Conservation (phyloP, 768 basidiomycete genomes). For the Brasilioporus rufonigricans region DNA sequence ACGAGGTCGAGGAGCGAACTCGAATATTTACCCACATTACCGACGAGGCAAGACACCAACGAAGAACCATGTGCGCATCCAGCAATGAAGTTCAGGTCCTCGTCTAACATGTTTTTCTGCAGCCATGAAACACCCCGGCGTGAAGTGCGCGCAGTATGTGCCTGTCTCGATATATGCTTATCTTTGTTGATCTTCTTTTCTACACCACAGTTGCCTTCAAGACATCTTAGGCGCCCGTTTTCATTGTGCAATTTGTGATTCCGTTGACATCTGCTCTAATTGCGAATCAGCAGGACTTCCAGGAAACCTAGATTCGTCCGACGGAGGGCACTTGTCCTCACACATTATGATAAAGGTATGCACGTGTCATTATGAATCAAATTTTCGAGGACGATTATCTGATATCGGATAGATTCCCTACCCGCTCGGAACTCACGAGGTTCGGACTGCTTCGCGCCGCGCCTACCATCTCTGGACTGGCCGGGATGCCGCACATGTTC, state of each 20-base stretch:
- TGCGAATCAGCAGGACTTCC: slow-evolving; percentile 86
- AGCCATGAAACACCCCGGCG: slow-evolving; percentile 79
- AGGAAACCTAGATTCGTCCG: slow-evolving; percentile 73
- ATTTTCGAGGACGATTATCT: not conserved
- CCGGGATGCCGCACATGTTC: slow-evolving; percentile 66
- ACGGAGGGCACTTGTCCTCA: slow-evolving; percentile 76
- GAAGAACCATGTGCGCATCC: slow-evolving; percentile 60
- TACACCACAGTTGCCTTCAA: slow-evolving; percentile 65
- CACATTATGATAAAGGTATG: slow-evolving; percentile 93
- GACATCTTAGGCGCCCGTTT: slow-evolving; percentile 92
- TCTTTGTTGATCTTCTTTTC: not conserved
- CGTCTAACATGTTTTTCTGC: slow-evolving; percentile 3
- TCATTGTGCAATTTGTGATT: slow-evolving; percentile 87
- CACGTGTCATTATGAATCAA: not conserved
- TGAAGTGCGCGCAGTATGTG: slow-evolving; percentile 84
- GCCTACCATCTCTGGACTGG: slow-evolving; percentile 77
- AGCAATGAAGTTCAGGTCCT: not conserved
- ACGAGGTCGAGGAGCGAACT: slow-evolving; percentile 40
- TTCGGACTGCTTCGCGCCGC: slow-evolving; percentile 70
- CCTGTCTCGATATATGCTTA: not conserved
- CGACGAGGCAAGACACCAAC: slow-evolving; percentile 37
- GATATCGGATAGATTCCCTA: slow-evolving; percentile 67
- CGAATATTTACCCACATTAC: slow-evolving; percentile 27
- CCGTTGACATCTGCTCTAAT: slow-evolving; percentile 82
- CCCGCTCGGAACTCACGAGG: slow-evolving; percentile 70